phyloP scores from a whole-genome alignment of 1,139 yeast genomes.

The Scheffersomyces titani region DNA sequence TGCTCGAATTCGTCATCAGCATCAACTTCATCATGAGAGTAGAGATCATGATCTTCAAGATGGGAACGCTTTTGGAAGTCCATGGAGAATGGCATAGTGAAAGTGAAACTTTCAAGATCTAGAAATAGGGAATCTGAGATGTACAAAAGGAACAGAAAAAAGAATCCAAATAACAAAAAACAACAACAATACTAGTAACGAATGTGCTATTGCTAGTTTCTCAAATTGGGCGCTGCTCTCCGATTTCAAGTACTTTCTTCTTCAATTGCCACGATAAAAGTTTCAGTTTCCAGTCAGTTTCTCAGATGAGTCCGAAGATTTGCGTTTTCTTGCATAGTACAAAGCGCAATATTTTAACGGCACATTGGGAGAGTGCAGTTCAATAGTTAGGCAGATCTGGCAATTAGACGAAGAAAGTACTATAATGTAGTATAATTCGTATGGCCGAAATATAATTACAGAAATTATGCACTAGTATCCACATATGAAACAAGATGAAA shows the following conservation, averaged over 20 bases:
- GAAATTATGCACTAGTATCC: background rate
- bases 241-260: background rate
- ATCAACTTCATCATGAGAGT: slow-evolving; percentile 1
- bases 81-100: background rate
- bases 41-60: background rate
- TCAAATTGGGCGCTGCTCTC: background rate
- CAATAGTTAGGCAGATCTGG: background rate
- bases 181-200: background rate
- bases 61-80: background rate
- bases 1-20: slow-evolving; percentile 14
- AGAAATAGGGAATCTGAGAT: background rate
- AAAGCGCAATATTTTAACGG: background rate
- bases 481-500: background rate
- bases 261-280: background rate
- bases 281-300: background rate
- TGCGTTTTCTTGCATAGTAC: background rate
- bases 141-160: background rate
- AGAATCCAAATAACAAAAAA: too few species aligned
- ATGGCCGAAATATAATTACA: too few species aligned
- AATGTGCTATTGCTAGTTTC: background rate
- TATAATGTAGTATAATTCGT: background rate
- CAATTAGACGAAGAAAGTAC: background rate
- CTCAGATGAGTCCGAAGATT: background rate
- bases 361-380: background rate
- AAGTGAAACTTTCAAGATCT: background rate